Conservation (phyloP, 257 asterid species). For the Ballota nigra region DNA sequence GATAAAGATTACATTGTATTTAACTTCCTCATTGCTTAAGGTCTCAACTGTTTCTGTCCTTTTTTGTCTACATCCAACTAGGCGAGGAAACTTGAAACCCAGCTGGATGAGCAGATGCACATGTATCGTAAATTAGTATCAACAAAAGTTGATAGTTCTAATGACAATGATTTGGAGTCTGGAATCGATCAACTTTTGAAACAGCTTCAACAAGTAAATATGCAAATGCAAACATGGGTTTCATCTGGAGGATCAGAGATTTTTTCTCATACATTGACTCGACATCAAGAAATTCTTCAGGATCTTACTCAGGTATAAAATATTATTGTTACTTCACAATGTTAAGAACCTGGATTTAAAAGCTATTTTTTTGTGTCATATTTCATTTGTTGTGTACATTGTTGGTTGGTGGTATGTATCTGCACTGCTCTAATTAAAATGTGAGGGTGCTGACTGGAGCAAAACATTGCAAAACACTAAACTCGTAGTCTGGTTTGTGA, state of each 20-base stretch:
- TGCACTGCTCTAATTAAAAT: constrained; percentile 7
- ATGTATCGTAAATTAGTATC: constrained; percentile 75
- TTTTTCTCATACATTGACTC: constrained; percentile 90
- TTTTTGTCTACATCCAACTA: constrained; percentile 26
- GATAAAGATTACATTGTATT: not conserved
- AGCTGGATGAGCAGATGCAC: constrained; percentile 95
- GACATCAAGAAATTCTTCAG: constrained; percentile 96
- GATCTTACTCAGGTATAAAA: constrained; percentile 85
- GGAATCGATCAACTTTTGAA: constrained; percentile 79
- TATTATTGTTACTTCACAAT: not conserved
- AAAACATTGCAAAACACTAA: not conserved
- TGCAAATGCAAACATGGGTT: constrained; percentile 97
- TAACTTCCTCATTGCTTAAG: constrained; percentile 3
- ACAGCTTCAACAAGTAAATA: constrained; percentile 83
- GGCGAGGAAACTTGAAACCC: constrained; percentile 97
- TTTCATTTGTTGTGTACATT: not conserved
- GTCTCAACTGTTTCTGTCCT: not conserved
- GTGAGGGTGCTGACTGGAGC: constrained; percentile 13
- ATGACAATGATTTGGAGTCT: constrained; percentile 68
- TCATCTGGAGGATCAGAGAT: constrained; percentile 97
- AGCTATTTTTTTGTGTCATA: not conserved
- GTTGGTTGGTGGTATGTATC: not conserved
- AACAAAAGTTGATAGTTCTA: constrained; percentile 52
- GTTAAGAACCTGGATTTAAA: constrained; percentile 9
- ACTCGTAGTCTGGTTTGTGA: not conserved